Conservation (phyloP, 2,329 filamentous ascomycete genomes). For the Ophiostoma perfectum region DNA sequence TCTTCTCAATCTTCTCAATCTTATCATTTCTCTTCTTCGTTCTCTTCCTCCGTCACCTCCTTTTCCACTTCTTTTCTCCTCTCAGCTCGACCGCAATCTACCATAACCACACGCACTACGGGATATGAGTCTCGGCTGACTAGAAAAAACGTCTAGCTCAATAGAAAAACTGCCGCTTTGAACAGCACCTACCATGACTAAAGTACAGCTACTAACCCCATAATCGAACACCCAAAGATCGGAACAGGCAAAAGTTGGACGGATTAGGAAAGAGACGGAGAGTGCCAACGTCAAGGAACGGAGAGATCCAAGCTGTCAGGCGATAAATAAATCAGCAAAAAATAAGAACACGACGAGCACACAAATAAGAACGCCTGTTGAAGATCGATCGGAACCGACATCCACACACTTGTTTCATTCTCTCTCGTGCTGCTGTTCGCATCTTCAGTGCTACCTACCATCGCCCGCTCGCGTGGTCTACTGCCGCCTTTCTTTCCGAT, state of each 20-base stretch:
- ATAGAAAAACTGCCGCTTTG: not conserved
- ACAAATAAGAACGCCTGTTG: not conserved
- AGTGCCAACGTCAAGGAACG: not conserved
- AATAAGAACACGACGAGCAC: not conserved
- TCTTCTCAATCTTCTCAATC: not conserved
- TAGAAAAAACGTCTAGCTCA: not conserved
- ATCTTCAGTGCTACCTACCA: not conserved
- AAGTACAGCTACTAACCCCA: constrained; percentile 6
- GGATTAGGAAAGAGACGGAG: constrained; percentile 13
- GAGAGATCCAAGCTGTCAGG: not conserved
- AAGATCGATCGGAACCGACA: not conserved
- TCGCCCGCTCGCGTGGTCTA: not conserved
- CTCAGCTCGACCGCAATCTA: not conserved
- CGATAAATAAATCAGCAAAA: not conserved
- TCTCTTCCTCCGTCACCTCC: not conserved
- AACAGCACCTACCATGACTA: not conserved
- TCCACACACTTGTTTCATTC: not conserved
- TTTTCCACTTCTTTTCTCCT: not conserved
- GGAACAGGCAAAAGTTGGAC: not conserved
- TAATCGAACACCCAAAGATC: not conserved
- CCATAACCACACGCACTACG: not conserved
- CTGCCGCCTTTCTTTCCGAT: not conserved
- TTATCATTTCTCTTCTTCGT: not conserved
- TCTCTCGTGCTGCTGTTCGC: not conserved
- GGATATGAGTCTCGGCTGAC: not conserved